Percentiles rank a stretch among this genome's conserved stretches.
Evolutionary conservation across 2,329 filamentous ascomycete genomes (phyloP).

Genomic region (Trichophyton benhamiae): DNA sequence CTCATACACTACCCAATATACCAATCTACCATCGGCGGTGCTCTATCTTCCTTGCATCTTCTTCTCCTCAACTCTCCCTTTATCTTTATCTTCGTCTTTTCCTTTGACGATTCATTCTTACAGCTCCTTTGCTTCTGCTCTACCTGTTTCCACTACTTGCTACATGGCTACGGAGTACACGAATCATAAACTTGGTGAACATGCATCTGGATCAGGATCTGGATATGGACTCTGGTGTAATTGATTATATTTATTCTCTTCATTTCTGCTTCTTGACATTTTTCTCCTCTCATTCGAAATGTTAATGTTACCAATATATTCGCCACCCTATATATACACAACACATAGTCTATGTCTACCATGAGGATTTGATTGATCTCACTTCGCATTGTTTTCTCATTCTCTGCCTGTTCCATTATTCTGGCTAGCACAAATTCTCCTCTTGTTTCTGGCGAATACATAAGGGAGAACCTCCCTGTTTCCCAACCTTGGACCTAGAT

Average conservation of each 20-base stretch:
- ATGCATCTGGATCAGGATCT: not conserved
- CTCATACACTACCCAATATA: not conserved
- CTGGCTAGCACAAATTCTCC: not conserved
- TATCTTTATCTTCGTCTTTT: not conserved
- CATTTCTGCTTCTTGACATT: not conserved
- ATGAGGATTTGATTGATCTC: not conserved
- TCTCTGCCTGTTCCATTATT: not conserved
- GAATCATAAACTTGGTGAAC: conserved; percentile 1
- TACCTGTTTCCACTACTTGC: not conserved
- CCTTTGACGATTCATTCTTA: not conserved
- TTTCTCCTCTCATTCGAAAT: not conserved
- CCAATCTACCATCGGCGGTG: not conserved
- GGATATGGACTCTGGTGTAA: not conserved
- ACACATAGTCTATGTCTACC: not conserved
- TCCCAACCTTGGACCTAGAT: not conserved
- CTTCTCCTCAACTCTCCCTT: not conserved
- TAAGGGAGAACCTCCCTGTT: not conserved
- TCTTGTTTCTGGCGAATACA: not conserved
- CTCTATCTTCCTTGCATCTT: not conserved
- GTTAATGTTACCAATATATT: not conserved
- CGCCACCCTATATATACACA: not conserved
- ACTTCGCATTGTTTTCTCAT: not conserved
- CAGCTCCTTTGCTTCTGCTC: not conserved
- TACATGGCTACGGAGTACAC: not conserved
- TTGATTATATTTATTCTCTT: not conserved